A percentile compares a stretch with the other conserved stretches of the same genome.
These are phyloP conservation scores for Selenicereus undatus DNA, from an alignment of 148 eudicot genomes.

Conservation along the genomic window DNA sequence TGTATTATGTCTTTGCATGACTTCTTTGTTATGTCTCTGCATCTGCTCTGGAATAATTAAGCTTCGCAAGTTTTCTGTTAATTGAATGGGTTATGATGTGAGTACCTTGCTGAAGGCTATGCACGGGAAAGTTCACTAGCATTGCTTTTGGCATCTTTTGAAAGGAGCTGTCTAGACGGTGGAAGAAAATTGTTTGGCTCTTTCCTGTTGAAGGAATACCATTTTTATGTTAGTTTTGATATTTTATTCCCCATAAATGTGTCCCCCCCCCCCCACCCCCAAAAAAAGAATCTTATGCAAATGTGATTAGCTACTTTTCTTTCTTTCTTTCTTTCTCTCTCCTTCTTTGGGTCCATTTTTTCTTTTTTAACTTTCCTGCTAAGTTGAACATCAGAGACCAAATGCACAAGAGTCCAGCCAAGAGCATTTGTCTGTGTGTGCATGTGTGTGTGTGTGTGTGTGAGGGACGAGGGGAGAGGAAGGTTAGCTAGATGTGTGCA, in stretches of 20 bases:
- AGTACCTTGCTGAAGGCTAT: neutral
- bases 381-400: no score
- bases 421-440: no score
- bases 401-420: no score
- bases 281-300: neutral
- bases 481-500: no score
- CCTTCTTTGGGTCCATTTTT: no score
- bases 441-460: no score
- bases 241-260: no score
- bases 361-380: no score
- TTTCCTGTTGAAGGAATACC: neutral
- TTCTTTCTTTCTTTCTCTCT: no score
- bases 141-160: neutral
- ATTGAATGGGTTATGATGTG: neutral
- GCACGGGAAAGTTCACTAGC: neutral
- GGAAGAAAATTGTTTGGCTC: neutral
- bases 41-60: neutral
- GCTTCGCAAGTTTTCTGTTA: neutral
- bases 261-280: no score
- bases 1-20: conserved; percentile 2
- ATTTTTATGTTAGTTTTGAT: no score
- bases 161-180: neutral
- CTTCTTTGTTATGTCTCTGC: neutral
- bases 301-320: neutral
- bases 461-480: no score